A percentile compares a stretch with the other conserved stretches of the same genome.
phyloP scores from a whole-genome alignment of 306 rosid genomes.

The Vachellia collinsii region DNA sequence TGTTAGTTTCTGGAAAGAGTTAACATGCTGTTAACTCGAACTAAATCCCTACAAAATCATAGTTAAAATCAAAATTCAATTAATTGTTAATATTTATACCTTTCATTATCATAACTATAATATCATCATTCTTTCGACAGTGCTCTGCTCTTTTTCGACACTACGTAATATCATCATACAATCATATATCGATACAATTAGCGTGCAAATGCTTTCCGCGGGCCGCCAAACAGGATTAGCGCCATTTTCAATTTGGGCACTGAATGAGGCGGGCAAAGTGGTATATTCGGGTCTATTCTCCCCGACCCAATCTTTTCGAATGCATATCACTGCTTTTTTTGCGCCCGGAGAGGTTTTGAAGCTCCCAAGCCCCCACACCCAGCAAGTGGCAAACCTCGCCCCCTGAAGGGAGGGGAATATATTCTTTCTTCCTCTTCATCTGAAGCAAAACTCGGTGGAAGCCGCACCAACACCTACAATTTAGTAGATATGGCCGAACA shows the following conservation, averaged over 20 bases:
- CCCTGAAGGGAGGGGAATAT: neutral
- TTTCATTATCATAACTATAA: too few species aligned
- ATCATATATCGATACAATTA: too few species aligned
- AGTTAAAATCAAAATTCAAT: too few species aligned
- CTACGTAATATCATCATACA: too few species aligned
- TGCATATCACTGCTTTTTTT: conserved; percentile 21
- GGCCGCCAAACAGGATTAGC: neutral
- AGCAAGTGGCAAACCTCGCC: conserved; percentile 27
- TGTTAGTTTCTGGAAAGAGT: too few species aligned
- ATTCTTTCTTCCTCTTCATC: neutral
- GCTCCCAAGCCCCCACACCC: conserved; percentile 17
- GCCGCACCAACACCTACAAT: conserved; percentile 58
- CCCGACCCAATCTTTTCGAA: conserved; percentile 8
- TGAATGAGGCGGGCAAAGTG: conserved; percentile 8
- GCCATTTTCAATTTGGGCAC: neutral
- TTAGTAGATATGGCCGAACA: conserved; percentile 46
- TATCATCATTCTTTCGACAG: too few species aligned
- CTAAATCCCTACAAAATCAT: too few species aligned
- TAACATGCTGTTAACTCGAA: too few species aligned
- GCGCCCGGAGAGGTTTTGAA: conserved; percentile 51
- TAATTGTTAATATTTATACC: too few species aligned
- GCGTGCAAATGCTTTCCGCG: neutral
- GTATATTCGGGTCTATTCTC: conserved; percentile 25
- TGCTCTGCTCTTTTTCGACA: too few species aligned
- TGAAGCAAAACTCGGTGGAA: conserved; percentile 50